Evolutionary conservation across 305 asterid species (phyloP), one percentile per base, ranked within the genome.

Genomic region (Lippia alba): DNA sequence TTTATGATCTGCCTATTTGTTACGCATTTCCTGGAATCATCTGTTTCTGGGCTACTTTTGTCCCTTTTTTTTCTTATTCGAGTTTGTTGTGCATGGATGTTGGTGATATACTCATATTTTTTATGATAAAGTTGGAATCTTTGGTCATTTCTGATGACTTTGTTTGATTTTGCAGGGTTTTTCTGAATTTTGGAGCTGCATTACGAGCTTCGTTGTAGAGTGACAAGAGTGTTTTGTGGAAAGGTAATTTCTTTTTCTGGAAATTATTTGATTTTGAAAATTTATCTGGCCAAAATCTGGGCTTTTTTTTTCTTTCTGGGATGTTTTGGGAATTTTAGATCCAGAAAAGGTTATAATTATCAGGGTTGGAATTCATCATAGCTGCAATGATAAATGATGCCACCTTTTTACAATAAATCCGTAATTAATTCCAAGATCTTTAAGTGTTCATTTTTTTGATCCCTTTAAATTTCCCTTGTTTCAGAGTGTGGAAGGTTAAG

Each of bases 151-250:
- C 51, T 63, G 61, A 67, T 30, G 46, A 65, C 44, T 56, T 60
- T 69, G 54, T 63, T 46, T 39, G 50, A 24, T 76, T 64, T 53
- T 72, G 61, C 79, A 71, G 74, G 58, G 62, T 18, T 63, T 75
- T 74, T 72, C 53, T 70, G 56, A 64, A 40, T 30, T 56, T 70
- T 53, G 10, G 71, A 49, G 75, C 72, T 60, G 78, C 80, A 72
- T 79, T 74, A 7, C 60, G 9, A 49, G 79, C 51, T 46, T 69
- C 57, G 45, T 18, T 30, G 11, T 19, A 34, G 12, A 70, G 58
- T 49, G 71, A 46, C 76, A 6, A 24, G 50, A 36, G 54, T 10
- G 51, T 4, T 15, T 24, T 65, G 72, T 24, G 17, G 70, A 67
- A 49, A 70, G 72, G 78, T 82, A 50, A 6, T n/a, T 69, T 59